Evolutionary conservation across 2,329 filamentous ascomycete genomes (phyloP).

Genomic region (Pseudogymnoascus sp.): DNA sequence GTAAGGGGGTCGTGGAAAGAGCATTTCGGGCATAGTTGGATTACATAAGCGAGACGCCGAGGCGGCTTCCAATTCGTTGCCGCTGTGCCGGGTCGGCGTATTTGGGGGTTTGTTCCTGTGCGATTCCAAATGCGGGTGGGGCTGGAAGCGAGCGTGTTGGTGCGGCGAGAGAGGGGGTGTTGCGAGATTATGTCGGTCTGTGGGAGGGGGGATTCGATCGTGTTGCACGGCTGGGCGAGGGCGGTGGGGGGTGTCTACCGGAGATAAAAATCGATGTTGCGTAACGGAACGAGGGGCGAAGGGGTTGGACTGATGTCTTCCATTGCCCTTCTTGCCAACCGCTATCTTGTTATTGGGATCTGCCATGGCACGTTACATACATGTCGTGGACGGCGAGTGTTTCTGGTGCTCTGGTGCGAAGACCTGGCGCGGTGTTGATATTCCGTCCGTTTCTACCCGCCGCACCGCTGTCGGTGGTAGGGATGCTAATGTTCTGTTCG

Average conservation of each 20-base stretch:
- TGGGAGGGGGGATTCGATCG: neutral
- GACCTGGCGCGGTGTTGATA: constrained; percentile 2
- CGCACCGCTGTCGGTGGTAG: constrained; percentile 4
- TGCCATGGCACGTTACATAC: neutral
- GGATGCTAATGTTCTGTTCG: neutral
- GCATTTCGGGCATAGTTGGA: neutral
- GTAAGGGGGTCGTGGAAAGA: neutral
- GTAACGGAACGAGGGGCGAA: neutral
- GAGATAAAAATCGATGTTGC: neutral
- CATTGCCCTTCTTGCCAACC: neutral
- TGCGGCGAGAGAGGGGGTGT: neutral
- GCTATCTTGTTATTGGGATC: neutral
- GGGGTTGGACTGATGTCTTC: neutral
- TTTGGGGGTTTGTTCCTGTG: neutral
- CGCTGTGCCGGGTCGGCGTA: neutral
- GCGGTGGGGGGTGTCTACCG: neutral
- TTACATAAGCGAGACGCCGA: neutral
- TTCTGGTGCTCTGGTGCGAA: neutral
- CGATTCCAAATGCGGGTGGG: neutral
- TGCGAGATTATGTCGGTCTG: neutral
- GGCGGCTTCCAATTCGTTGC: neutral
- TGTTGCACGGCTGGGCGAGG: neutral
- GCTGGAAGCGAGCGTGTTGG: neutral
- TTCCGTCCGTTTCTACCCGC: neutral
- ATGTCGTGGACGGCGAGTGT: neutral